A percentile compares a stretch with the other conserved stretches of the same genome.
phyloP scores from a whole-genome alignment of 352 stramenopile species.

The Phytophthora megakarya region DNA sequence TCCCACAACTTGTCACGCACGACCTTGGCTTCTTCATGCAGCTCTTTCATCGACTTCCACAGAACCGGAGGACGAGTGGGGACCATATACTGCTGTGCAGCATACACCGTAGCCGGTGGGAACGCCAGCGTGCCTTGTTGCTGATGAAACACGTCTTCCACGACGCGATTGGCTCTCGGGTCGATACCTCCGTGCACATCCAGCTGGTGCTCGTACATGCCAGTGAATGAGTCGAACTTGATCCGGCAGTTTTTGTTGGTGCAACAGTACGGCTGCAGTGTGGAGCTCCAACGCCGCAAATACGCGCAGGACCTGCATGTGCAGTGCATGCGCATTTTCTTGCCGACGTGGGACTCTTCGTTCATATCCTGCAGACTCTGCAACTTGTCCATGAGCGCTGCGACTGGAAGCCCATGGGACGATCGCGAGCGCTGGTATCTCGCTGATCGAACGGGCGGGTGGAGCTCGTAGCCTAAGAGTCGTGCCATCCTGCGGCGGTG shows the following conservation, averaged over 20 bases:
- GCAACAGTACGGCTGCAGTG: conserved; percentile 23
- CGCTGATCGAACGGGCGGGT: not conserved
- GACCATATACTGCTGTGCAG: conserved; percentile 45
- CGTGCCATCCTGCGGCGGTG: too few relatives aligned
- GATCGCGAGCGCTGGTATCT: conserved; percentile 22
- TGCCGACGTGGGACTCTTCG: conserved; percentile 27
- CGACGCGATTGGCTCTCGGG: conserved; percentile 40
- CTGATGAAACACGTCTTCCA: conserved; percentile 44
- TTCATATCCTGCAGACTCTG: conserved; percentile 26
- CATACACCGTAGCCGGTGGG: conserved; percentile 64
- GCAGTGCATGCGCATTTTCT: conserved; percentile 18
- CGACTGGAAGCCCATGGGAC: conserved; percentile 16
- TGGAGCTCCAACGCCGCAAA: conserved; percentile 20
- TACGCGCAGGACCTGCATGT: conserved; percentile 19
- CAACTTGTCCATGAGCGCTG: not conserved
- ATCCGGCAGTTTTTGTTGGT: conserved; percentile 25
- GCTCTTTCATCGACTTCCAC: conserved; percentile 51
- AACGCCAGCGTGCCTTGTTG: conserved; percentile 31
- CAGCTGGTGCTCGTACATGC: conserved; percentile 67
- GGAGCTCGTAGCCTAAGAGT: conserved; percentile 5
- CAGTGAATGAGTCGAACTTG: conserved; percentile 43
- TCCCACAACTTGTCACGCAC: conserved; percentile 31
- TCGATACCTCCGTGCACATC: conserved; percentile 49
- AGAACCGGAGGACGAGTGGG: conserved; percentile 36
- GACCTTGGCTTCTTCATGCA: conserved; percentile 47